These are phyloP conservation scores for Flaveria linearis DNA, from an alignment of 129 eudicot species.

Conservation along the genomic window DNA sequence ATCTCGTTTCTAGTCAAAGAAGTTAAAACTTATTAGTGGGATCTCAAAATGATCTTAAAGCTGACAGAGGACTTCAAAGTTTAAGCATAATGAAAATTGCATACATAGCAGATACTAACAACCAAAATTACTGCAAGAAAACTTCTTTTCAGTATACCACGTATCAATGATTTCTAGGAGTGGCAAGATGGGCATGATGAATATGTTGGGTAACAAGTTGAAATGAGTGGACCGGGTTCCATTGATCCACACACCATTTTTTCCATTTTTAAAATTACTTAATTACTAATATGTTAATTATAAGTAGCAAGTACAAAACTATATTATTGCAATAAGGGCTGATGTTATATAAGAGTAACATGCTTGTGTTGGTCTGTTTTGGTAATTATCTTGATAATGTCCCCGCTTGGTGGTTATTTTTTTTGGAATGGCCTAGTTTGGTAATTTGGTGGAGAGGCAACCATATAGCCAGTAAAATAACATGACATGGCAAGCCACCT, in stretches of 20 bases:
- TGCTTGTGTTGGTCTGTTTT: neutral
- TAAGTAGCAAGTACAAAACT: neutral
- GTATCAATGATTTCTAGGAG: neutral
- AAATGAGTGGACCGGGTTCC: neutral
- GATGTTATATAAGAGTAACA: neutral
- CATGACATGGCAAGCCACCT: neutral
- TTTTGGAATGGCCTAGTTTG: neutral
- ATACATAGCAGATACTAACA: neutral
- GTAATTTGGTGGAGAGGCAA: neutral
- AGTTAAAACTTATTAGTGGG: slow-evolving; percentile 13
- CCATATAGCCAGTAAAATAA: neutral
- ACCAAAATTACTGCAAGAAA: slow-evolving; percentile 19
- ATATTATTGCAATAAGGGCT: neutral
- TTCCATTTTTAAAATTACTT: neutral
- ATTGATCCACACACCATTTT: neutral
- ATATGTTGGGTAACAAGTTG: neutral
- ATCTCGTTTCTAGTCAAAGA: slow-evolving; percentile 73
- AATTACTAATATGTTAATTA: neutral
- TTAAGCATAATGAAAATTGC: neutral
- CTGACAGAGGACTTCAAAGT: neutral
- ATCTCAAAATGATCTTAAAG: neutral
- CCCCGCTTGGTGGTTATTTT: neutral
- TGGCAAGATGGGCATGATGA: neutral
- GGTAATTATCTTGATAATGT: neutral
- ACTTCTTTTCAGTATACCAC: neutral